Percentiles rank a stretch among this genome's conserved stretches.
These are phyloP conservation scores for Alternaria longipes DNA, from an alignment of 2,329 filamentous ascomycete species.

Conservation along the genomic window DNA sequence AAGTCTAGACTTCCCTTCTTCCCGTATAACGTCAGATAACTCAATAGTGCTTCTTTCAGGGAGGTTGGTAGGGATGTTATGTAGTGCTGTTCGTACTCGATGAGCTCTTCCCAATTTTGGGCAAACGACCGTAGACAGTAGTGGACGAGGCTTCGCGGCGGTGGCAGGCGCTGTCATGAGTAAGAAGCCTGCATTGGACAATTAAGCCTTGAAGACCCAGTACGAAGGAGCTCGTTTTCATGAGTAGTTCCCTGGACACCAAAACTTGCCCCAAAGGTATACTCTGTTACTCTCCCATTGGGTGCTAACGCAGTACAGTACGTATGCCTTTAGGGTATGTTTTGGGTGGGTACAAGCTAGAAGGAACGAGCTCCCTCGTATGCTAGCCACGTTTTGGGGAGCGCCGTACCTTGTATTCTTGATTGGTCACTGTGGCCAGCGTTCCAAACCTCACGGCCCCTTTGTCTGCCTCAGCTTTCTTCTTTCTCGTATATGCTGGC, in stretches of 20 bases:
- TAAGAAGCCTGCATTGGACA: conserved; percentile 31
- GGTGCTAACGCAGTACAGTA: no score
- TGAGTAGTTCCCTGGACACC: no score
- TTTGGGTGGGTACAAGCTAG: no score
- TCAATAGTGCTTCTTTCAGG: conserved; percentile 63
- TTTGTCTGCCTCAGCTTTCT: conserved; percentile 19
- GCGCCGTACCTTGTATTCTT: conserved; percentile 37
- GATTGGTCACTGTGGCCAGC: conserved; percentile 35
- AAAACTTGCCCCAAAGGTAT: no score
- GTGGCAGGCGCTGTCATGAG: conserved; percentile 43
- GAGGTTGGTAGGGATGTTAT: conserved; percentile 61
- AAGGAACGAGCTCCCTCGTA: no score
- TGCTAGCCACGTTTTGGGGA: not conserved
- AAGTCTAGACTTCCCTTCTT: conserved; percentile 52
- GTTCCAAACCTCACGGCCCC: conserved; percentile 32
- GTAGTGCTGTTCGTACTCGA: conserved; percentile 65
- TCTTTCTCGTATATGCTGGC: conserved; percentile 27
- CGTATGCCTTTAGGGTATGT: no score
- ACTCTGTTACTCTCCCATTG: no score
- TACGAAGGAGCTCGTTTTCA: no score
- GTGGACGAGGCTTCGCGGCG: conserved; percentile 58
- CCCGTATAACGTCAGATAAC: conserved; percentile 64
- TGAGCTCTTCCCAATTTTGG: conserved; percentile 64
- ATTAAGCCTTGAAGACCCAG: conserved; percentile 21
- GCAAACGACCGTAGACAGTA: conserved; percentile 63